Conservation (phyloP, 2,329 filamentous ascomycete genomes). For the Orbilia blumenaviensis region DNA sequence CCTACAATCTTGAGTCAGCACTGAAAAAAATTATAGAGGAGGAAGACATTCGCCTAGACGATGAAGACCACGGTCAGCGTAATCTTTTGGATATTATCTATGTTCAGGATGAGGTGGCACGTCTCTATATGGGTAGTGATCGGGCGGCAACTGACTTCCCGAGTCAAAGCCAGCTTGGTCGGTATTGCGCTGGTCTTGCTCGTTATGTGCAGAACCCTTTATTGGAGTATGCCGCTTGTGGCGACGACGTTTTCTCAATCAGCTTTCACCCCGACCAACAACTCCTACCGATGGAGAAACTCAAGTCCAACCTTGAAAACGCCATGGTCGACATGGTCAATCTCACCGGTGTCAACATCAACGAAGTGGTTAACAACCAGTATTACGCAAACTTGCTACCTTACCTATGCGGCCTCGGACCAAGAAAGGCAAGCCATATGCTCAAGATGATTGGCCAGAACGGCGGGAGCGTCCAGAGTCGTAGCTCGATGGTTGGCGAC, state of each 20-base stretch:
- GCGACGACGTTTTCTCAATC: slow-evolving; percentile 85
- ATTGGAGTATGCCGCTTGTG: slow-evolving; percentile 93
- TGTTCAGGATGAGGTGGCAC: slow-evolving; percentile 96
- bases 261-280: slow-evolving; percentile 90
- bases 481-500: slow-evolving; percentile 88
- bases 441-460: slow-evolving; percentile 92
- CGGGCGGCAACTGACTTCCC: slow-evolving; percentile 83
- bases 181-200: slow-evolving; percentile 89
- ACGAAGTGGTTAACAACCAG: slow-evolving; percentile 80
- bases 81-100: slow-evolving; percentile 88
- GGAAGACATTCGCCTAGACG: slow-evolving; percentile 69
- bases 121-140: slow-evolving; percentile 89
- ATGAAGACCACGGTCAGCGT: slow-evolving; percentile 76
- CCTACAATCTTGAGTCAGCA: slow-evolving; percentile 82
- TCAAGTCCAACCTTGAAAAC: slow-evolving; percentile 87
- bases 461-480: slow-evolving; percentile 81
- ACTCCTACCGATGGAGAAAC: slow-evolving; percentile 84
- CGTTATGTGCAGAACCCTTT: slow-evolving; percentile 94
- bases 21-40: slow-evolving; percentile 80
- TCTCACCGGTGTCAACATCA: slow-evolving; percentile 92
- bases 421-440: slow-evolving; percentile 84
- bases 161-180: slow-evolving; percentile 76
- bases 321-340: slow-evolving; percentile 99
- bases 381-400: slow-evolving; percentile 88
- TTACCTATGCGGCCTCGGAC: slow-evolving; percentile 89